Evolutionary conservation across 352 stramenopile species (phyloP).

Genomic region (Phytophthora niederhauseri): DNA sequence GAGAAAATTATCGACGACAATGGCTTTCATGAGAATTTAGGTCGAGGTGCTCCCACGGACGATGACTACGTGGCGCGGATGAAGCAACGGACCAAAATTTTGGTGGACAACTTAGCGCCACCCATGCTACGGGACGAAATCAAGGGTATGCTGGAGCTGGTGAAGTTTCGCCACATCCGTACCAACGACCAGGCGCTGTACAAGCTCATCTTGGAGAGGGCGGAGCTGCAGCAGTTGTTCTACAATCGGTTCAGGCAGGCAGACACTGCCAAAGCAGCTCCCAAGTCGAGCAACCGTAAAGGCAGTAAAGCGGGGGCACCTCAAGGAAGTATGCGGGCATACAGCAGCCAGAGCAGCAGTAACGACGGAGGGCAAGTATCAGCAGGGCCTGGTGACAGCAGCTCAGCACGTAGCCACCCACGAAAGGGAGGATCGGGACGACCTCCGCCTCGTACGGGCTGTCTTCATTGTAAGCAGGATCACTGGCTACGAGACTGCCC

Average conservation of each 20-base stretch:
- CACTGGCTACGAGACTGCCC: too few species aligned
- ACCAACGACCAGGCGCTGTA: background rate
- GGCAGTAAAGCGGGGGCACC: background rate
- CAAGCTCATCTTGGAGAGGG: background rate
- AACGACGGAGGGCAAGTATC: too few species aligned
- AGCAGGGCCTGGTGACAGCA: too few species aligned
- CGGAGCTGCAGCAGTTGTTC: background rate
- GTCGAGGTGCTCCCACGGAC: background rate
- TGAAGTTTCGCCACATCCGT: background rate
- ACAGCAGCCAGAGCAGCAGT: too few species aligned
- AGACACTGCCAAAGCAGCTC: background rate
- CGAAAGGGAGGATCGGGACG: too few species aligned
- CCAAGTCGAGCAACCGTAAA: background rate
- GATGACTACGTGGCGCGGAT: background rate
- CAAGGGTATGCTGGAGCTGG: background rate
- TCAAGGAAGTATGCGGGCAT: too few species aligned
- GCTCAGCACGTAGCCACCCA: too few species aligned
- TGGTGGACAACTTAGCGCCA: background rate
- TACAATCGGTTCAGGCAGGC: background rate
- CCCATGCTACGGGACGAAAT: background rate
- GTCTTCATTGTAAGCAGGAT: too few species aligned
- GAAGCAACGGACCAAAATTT: background rate
- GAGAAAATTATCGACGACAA: conserved; percentile 5
- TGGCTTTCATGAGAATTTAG: conserved; percentile 3
- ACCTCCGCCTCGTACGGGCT: too few species aligned